Conservation (phyloP, 352 stramenopile genomes). For the Globisporangium sylvaticum region DNA sequence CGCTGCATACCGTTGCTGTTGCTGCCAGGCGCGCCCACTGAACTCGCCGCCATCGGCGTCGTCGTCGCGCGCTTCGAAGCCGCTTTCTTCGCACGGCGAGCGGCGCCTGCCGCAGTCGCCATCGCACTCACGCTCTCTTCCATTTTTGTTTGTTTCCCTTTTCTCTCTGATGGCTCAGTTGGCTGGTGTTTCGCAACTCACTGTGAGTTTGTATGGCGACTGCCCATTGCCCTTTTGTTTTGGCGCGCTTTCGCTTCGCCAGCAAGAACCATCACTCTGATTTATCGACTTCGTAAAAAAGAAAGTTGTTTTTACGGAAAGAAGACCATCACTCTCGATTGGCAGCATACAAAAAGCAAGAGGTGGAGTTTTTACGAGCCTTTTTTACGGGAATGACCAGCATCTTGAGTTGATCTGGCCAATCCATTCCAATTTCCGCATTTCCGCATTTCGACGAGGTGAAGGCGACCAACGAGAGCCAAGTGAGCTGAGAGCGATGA, state of each 20-base stretch:
- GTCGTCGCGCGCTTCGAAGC: background rate
- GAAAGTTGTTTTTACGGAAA: background rate
- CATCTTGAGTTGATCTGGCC: background rate
- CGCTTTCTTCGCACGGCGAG: constrained; percentile 5
- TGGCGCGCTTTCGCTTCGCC: constrained; percentile 1
- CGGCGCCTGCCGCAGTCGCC: background rate
- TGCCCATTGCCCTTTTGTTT: background rate
- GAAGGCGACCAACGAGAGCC: background rate
- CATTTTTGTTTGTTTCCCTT: constrained; percentile 2
- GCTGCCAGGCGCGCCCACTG: background rate
- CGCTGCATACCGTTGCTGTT: background rate
- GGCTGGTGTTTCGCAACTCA: background rate
- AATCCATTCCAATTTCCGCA: background rate
- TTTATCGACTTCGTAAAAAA: constrained; percentile 2
- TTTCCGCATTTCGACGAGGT: constrained; percentile 8
- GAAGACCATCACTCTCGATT: background rate
- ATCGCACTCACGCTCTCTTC: constrained; percentile 3
- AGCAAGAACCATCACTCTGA: background rate
- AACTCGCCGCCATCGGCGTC: background rate
- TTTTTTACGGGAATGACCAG: constrained; percentile 6
- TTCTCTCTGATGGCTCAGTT: background rate
- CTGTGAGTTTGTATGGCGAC: constrained; percentile 4
- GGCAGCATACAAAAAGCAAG: background rate
- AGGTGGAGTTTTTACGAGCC: constrained; percentile 8
- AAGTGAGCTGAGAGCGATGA: background rate